Evolutionary conservation across 2,329 filamentous ascomycete genomes (phyloP).

Genomic region (Arthrinium puccinioides): DNA sequence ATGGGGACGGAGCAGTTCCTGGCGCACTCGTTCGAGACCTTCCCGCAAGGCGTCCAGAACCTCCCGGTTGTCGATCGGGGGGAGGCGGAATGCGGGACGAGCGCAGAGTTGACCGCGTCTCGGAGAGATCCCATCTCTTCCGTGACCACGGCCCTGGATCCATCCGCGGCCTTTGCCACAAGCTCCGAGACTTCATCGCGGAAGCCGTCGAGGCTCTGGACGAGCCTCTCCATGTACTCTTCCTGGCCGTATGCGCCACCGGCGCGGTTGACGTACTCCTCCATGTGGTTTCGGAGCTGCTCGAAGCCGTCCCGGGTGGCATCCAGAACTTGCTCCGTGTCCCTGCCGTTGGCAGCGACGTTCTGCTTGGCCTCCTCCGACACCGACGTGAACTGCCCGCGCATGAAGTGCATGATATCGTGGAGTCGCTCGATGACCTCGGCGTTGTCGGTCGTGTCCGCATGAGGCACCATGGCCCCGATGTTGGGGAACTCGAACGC

Average conservation of each 20-base stretch:
- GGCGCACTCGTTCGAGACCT: conserved; percentile 67
- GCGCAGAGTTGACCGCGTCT: conserved; percentile 64
- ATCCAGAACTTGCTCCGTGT: conserved; percentile 83
- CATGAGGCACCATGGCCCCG: conserved; percentile 31
- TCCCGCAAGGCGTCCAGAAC: conserved; percentile 63
- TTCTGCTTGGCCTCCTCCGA: conserved; percentile 68
- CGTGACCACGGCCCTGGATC: conserved; percentile 63
- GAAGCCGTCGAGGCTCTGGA: conserved; percentile 58
- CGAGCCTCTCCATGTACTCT: conserved; percentile 66
- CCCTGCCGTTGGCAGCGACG: conserved; percentile 67
- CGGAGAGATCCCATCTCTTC: conserved; percentile 77
- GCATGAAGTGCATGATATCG: conserved; percentile 58
- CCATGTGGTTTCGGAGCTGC: conserved; percentile 70
- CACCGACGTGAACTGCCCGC: conserved; percentile 50
- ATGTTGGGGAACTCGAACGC: conserved; percentile 26
- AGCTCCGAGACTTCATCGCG: conserved; percentile 60
- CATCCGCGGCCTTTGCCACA: conserved; percentile 39
- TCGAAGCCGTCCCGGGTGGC: conserved; percentile 84
- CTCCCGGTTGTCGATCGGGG: conserved; percentile 46
- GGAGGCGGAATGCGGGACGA: conserved; percentile 51
- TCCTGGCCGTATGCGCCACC: conserved; percentile 65
- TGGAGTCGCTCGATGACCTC: conserved; percentile 50
- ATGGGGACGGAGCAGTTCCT: conserved; percentile 62
- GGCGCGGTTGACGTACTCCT: conserved; percentile 69
- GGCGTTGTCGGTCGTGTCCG: conserved; percentile 29